phyloP scores from a whole-genome alignment of 2,329 filamentous ascomycete species.

The Aspergillus sp. region DNA sequence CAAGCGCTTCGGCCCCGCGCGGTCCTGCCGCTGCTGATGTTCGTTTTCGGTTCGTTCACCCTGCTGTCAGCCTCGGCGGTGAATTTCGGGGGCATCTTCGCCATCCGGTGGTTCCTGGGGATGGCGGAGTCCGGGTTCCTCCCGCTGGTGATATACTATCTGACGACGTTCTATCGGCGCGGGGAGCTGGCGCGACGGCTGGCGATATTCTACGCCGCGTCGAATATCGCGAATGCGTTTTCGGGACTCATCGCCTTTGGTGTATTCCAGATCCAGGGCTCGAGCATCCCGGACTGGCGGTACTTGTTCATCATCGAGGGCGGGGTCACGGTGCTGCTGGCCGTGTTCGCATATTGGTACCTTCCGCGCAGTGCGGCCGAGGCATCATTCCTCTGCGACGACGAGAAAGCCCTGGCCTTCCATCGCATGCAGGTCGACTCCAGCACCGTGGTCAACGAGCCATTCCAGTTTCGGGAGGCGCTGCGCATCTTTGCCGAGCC shows the following conservation, averaged over 20 bases:
- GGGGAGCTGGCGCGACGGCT: conserved; percentile 62
- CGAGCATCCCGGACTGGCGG: conserved; percentile 43
- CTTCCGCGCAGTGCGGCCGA: conserved; percentile 57
- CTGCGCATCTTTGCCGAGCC: conserved; percentile 48
- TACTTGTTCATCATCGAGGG: conserved; percentile 53
- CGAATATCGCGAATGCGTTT: conserved; percentile 63
- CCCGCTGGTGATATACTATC: background rate
- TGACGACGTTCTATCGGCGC: conserved; percentile 55
- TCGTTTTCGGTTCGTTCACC: conserved; percentile 58
- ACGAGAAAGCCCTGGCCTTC: conserved; percentile 61
- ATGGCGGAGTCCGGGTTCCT: conserved; percentile 29
- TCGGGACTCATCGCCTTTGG: conserved; percentile 53
- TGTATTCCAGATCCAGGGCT: conserved; percentile 51
- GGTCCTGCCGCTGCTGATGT: conserved; percentile 62
- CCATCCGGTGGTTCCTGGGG: conserved; percentile 61
- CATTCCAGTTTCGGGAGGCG: conserved; percentile 46
- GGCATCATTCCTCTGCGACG: conserved; percentile 56
- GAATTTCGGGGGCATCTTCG: conserved; percentile 59
- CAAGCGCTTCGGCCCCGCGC: conserved; percentile 58
- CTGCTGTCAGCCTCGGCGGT: conserved; percentile 48
- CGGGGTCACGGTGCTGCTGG: conserved; percentile 51
- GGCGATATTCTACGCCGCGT: conserved; percentile 67
- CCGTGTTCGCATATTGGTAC: conserved; percentile 60
- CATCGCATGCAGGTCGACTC: conserved; percentile 69
- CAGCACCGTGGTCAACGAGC: conserved; percentile 54